Evolutionary conservation across 129 eudicot genomes (phyloP).

Genomic region (Flaveria brownii): DNA sequence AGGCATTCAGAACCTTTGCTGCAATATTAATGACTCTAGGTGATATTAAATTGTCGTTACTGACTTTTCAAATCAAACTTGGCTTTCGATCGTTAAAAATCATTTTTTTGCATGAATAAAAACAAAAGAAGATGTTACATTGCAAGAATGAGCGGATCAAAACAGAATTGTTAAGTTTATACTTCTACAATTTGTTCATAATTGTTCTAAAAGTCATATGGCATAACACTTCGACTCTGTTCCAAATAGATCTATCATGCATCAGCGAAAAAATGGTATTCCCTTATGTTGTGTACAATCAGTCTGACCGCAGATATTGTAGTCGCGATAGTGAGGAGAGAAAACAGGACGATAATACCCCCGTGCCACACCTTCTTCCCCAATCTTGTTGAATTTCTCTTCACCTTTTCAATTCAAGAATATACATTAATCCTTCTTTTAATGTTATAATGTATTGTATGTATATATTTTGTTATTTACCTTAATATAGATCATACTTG

Average conservation of each 20-base stretch:
- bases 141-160: neutral
- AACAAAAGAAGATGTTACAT: neutral
- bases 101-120: neutral
- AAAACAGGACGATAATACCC: conserved; percentile 42
- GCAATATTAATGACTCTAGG: neutral
- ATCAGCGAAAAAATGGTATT: conserved; percentile 49
- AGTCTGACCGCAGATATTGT: conserved; percentile 48
- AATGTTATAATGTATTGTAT: neutral
- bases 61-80: neutral
- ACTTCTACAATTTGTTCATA: neutral
- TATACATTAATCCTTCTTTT: conserved; percentile 1
- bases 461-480: conserved; percentile 9
- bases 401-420: conserved; percentile 38
- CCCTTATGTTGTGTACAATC: conserved; percentile 36
- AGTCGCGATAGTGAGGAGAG: conserved; percentile 52
- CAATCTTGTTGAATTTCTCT: conserved; percentile 40
- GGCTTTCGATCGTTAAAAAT: neutral
- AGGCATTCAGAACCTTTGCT: neutral
- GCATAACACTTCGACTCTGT: neutral
- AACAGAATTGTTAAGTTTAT: neutral
- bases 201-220: neutral
- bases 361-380: conserved; percentile 54
- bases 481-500: conserved; percentile 60
- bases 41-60: neutral
- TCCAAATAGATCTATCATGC: conserved; percentile 14